Base-by-base conservation (phyloP, 306 rosid species). In the Acacia confusa region DNA sequence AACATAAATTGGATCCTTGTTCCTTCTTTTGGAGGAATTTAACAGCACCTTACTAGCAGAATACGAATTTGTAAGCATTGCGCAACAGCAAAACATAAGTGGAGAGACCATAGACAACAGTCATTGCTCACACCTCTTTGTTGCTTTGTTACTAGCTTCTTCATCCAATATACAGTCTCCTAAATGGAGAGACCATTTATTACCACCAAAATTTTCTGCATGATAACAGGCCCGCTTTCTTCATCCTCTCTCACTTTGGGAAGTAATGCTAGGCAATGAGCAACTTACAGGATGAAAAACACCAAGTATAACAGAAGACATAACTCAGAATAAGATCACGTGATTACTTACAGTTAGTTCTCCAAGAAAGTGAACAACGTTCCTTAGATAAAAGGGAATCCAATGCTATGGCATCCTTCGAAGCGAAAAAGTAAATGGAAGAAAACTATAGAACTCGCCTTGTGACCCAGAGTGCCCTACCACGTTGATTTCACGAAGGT, bases 241-340 rank as follows among this genome's bases (percentile, higher is more conserved):
- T 85, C 97, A 55, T 92, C 95, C 70, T 92, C 97, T 89, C 75
- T 90, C 34, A 95, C 87, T 84, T 91, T 90, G 82, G 97, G 95
- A 78, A 95, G 97, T 71, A 89, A 81, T 61, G 97, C 95, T 36
- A 95, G 90, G 85, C 94, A 91, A 77, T 85, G 70, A 44, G 91
- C 91, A 78, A 92, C 89, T 88, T 90, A 92, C 97, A 91, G 90
- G 75, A 83, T 75, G 70, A 77, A 63, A 71, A 81, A 83, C 20
- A 70, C 77, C 81, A 85, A 84, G 79, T 73, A 84, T 63, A 73
- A 28, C 45, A 61, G 38, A 75, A 57, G 72, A 76, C 47, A 6
- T 28, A 75, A 20, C 16, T 48, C 9, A 82, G 79, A 79, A 80
- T 74, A 76, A 78, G 52, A 61, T 45, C 41, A 72, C 4, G 24